These are phyloP conservation scores for Colletotrichum orchidophilum DNA, from an alignment of 2,329 filamentous ascomycete genomes.

Conservation along the genomic window DNA sequence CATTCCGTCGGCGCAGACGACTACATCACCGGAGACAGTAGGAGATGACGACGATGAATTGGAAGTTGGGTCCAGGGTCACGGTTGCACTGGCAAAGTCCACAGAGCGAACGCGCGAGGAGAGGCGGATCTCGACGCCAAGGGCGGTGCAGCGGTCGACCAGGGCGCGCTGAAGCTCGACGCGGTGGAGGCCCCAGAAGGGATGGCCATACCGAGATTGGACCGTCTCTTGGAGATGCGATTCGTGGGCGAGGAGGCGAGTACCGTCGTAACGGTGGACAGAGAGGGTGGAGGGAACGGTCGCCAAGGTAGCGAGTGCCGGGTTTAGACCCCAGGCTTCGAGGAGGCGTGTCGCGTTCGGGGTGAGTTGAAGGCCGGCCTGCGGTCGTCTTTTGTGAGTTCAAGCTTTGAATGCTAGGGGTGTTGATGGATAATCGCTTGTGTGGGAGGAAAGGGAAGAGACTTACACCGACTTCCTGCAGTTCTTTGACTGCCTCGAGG, in stretches of 20 bases:
- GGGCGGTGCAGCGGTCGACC: conserved; percentile 47
- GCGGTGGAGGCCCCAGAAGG: conserved; percentile 60
- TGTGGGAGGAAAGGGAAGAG: background rate
- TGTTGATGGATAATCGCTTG: too few species aligned
- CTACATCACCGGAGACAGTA: conserved; percentile 49
- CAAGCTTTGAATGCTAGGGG: background rate
- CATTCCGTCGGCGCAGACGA: conserved; percentile 60
- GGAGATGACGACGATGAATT: background rate
- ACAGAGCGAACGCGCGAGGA: conserved; percentile 19
- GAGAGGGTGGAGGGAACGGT: conserved; percentile 32
- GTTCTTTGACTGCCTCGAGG: conserved; percentile 35
- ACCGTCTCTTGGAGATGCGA: conserved; percentile 19
- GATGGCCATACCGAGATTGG: conserved; percentile 36
- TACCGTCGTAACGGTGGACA: conserved; percentile 35
- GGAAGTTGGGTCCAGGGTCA: conserved; percentile 41
- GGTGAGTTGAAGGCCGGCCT: conserved; percentile 36
- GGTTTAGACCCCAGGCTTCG: conserved; percentile 27
- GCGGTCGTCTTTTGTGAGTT: background rate
- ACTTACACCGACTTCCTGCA: conserved; percentile 35
- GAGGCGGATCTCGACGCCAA: conserved; percentile 46
- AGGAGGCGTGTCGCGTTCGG: conserved; percentile 34
- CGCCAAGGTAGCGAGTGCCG: conserved; percentile 24
- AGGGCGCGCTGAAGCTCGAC: conserved; percentile 57
- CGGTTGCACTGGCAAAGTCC: conserved; percentile 35
- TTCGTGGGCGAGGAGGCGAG: conserved; percentile 33